These are phyloP conservation scores for Protomyces gravidus DNA, from an alignment of 1,139 yeast species.

Conservation along the genomic window DNA sequence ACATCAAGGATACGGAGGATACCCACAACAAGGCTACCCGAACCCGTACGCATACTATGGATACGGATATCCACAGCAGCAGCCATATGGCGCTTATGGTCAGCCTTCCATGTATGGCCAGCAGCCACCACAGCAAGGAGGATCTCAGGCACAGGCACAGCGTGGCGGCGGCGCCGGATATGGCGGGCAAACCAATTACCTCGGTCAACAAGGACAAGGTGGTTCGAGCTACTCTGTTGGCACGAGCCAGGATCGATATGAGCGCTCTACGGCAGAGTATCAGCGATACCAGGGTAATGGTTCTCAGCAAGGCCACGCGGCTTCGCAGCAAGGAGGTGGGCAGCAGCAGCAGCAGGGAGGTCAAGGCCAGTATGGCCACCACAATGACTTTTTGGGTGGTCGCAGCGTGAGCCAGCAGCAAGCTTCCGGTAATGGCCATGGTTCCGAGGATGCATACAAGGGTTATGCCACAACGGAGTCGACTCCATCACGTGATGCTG, in stretches of 20 bases:
- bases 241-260: slow-evolving; percentile 26
- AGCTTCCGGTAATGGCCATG: background rate
- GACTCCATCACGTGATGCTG: slow-evolving; percentile 9
- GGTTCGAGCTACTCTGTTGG: slow-evolving; percentile 10
- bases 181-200: background rate
- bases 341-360: slow-evolving; percentile 12
- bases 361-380: slow-evolving; percentile 8
- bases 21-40: slow-evolving; percentile 13
- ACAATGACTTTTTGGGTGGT: slow-evolving; percentile 18
- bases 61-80: slow-evolving; percentile 23
- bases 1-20: slow-evolving; percentile 4
- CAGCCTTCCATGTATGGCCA: slow-evolving; percentile 18
- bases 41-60: slow-evolving; percentile 28
- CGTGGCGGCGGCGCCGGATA: slow-evolving; percentile 5
- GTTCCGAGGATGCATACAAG: slow-evolving; percentile 15
- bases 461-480: slow-evolving; percentile 18
- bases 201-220: background rate
- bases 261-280: slow-evolving; percentile 25
- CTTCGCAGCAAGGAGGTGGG: background rate
- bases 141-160: background rate
- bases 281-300: background rate
- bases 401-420: slow-evolving; percentile 12
- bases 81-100: slow-evolving; percentile 18
- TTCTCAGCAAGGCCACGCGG: background rate
- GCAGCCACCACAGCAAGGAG: slow-evolving; percentile 10